Base-by-base conservation (phyloP, 306 rosid genomes). In the Quercus bicolor region DNA sequence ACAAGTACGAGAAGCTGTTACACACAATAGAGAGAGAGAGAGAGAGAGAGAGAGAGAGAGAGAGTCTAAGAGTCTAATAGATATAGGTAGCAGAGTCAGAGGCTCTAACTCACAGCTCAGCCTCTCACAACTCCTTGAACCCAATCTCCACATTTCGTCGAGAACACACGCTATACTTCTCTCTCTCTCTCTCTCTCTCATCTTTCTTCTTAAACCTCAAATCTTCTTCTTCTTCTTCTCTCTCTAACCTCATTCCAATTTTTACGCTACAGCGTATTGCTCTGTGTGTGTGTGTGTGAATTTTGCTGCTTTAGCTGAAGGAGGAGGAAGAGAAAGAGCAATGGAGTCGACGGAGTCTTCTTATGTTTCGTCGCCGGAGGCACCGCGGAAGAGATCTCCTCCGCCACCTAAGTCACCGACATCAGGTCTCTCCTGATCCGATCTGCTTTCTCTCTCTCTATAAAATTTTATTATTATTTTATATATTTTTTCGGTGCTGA, bases 341-440 rank as follows among this genome's bases (percentile, higher is more conserved):
- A 89, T 96, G 99, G 98, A 90, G 89, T 93, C 99, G 37, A 89
- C 98, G 37, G 99, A 96, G 77, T 87, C 99, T 26, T 88, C 98
- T 0, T 91, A 91, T 89, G 87, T 96, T 56, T 96, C 98, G 53
- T 96, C 99, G 7, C 97, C 99, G 11, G 99, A 96, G 81, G 96
- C 89, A 14, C 91, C 91, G 1, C 73, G 94, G 84, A 96, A 87
- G 83, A 87, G 85, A 77, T 78, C 89, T 54, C 86, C 94, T 13
- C 90, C 98, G 70, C 98, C 84, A 74, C 98, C 98, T 2, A 83
- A 87, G 79, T 91, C 97, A 24, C 93, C 92, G 10, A 68, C 88
- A 37, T 84, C 86, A 75, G 99, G 99, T 96, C 79, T 82, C 87
- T 81, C 88, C 88, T 80, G 92, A 91, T 92, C 98, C 75, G 97